Conservation (phyloP, 495 filamentous ascomycete genomes). For the Penicillium longicatenatum region DNA sequence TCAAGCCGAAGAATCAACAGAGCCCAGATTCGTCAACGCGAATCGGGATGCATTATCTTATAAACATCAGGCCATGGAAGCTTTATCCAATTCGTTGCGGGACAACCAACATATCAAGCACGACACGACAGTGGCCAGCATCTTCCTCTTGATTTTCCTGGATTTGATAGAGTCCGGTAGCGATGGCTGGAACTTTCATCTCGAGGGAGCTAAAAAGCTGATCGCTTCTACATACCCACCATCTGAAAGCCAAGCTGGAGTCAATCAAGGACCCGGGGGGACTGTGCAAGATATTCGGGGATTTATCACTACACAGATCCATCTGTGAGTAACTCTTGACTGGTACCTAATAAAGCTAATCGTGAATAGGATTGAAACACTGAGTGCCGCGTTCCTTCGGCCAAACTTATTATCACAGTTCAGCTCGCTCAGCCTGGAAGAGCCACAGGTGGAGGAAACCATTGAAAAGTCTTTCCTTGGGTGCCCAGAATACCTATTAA, state of each 20-base stretch:
- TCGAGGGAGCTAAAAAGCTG: slow-evolving; percentile 50
- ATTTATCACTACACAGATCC: slow-evolving; percentile 34
- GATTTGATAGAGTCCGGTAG: slow-evolving; percentile 58
- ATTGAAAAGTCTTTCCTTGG: slow-evolving; percentile 45
- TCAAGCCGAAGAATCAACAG: slow-evolving; percentile 13
- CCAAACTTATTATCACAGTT: slow-evolving; percentile 38
- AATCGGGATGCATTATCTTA: slow-evolving; percentile 50
- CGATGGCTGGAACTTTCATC: slow-evolving; percentile 56
- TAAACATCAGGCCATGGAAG: slow-evolving; percentile 52
- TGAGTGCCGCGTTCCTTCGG: slow-evolving; percentile 45
- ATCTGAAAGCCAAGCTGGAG: slow-evolving; percentile 19
- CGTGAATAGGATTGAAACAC: slow-evolving; percentile 42
- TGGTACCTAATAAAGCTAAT: neutral
- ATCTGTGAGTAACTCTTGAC: slow-evolving; percentile 17
- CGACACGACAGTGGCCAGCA: slow-evolving; percentile 48
- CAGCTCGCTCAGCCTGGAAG: slow-evolving; percentile 14
- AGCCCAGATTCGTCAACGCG: slow-evolving; percentile 20
- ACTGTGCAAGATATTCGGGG: slow-evolving; percentile 31
- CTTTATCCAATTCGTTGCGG: slow-evolving; percentile 36
- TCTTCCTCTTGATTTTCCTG: slow-evolving; percentile 59
- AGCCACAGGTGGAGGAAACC: slow-evolving; percentile 22
- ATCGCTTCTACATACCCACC: slow-evolving; percentile 29
- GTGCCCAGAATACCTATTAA: slow-evolving; percentile 41
- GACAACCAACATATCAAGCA: slow-evolving; percentile 23
- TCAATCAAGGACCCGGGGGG: slow-evolving; percentile 21